Evolutionary conservation across 495 filamentous ascomycete species (phyloP).

Genomic region (Aspergillus cavernicola): DNA sequence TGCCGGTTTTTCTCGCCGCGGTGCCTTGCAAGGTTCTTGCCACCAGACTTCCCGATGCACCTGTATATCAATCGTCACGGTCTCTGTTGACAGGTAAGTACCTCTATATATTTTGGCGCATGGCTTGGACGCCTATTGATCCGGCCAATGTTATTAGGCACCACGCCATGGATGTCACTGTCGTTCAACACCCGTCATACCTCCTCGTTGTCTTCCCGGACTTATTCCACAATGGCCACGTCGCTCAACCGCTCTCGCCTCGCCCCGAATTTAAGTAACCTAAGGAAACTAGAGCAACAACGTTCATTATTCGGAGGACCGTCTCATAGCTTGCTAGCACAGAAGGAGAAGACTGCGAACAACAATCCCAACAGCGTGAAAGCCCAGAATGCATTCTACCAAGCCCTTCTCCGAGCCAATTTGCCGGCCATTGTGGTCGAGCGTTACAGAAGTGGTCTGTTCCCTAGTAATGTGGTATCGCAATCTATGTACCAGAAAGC

Average conservation of each 20-base stretch:
- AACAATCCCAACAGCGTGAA: slow-evolving; percentile 81
- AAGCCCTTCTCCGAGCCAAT: slow-evolving; percentile 81
- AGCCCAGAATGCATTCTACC: slow-evolving; percentile 90
- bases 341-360: slow-evolving; percentile 84
- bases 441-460: slow-evolving; percentile 78
- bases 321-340: slow-evolving; percentile 58
- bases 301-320: slow-evolving; percentile 53
- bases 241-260: slow-evolving; percentile 26
- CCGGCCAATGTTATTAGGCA: slow-evolving; percentile 17
- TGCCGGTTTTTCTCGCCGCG: no score
- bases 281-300: slow-evolving; percentile 35
- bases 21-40: no score
- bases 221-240: slow-evolving; percentile 36
- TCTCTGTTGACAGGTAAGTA: slow-evolving; percentile 19
- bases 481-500: slow-evolving; percentile 73
- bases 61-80: slow-evolving; percentile 16
- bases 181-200: slow-evolving; percentile 18
- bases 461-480: slow-evolving; percentile 69
- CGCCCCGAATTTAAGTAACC: slow-evolving; percentile 18
- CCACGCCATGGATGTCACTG: slow-evolving; percentile 21
- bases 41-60: slow-evolving; percentile 15
- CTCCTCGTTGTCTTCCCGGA: slow-evolving; percentile 24
- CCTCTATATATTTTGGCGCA: not conserved
- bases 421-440: slow-evolving; percentile 91
- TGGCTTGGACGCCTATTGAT: not conserved